phyloP scores from a whole-genome alignment of 148 eudicot species.

The Rhododendron molle region DNA sequence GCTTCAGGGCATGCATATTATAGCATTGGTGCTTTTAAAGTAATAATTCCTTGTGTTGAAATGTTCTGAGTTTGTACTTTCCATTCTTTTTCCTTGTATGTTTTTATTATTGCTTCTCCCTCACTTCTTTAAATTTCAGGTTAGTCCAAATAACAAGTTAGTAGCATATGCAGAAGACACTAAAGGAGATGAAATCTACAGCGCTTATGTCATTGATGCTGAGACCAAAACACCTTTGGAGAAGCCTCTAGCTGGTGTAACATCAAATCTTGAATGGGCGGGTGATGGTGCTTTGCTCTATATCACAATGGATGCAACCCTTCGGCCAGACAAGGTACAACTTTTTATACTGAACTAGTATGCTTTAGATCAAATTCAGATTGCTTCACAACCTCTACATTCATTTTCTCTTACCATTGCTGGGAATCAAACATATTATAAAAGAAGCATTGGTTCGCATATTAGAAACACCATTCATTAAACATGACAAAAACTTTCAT shows the following conservation, averaged over 20 bases:
- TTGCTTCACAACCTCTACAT: background rate
- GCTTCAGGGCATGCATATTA: conserved; percentile 67
- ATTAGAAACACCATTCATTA: background rate
- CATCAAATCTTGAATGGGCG: conserved; percentile 74
- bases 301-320: conserved; percentile 77
- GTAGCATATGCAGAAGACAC: conserved; percentile 97
- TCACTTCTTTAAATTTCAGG: conserved; percentile 34
- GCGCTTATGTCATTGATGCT: conserved; percentile 59
- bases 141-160: conserved; percentile 72
- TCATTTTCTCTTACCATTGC: background rate
- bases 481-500: background rate
- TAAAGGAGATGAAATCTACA: conserved; percentile 84
- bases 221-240: conserved; percentile 53
- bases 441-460: background rate
- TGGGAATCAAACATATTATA: background rate
- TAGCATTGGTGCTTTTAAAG: conserved; percentile 56
- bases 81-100: background rate
- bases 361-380: background rate
- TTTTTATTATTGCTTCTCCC: background rate
- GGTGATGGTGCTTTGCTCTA: conserved; percentile 77
- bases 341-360: background rate
- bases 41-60: conserved; percentile 17
- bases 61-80: background rate
- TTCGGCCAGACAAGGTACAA: conserved; percentile 85
- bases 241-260: conserved; percentile 63